Evolutionary conservation across 2,329 filamentous ascomycete genomes (phyloP).

Genomic region (Furcasterigmium sp.): DNA sequence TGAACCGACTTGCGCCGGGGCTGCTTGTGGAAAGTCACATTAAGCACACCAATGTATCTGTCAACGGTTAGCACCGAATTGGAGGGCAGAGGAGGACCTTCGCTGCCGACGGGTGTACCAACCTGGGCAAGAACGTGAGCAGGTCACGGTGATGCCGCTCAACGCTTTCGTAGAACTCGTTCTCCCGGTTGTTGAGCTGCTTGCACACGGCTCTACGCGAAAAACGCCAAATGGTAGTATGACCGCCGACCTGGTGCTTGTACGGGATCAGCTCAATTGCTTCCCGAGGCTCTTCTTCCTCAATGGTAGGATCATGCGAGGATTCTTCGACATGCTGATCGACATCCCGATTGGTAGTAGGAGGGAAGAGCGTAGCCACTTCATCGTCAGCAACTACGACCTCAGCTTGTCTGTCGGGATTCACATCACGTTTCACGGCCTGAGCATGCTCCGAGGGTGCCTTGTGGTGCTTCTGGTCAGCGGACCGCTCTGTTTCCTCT

Average conservation of each 20-base stretch:
- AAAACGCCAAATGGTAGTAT: slow-evolving; percentile 94
- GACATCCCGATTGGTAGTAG: not conserved
- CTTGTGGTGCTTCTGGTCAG: slow-evolving; percentile 39
- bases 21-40: slow-evolving; percentile 89
- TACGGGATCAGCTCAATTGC: slow-evolving; percentile 96
- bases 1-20: slow-evolving; percentile 57
- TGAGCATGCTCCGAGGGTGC: slow-evolving; percentile 7
- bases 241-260: slow-evolving; percentile 93
- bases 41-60: slow-evolving; percentile 94
- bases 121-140: slow-evolving; percentile 85
- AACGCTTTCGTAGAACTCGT: slow-evolving; percentile 97
- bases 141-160: slow-evolving; percentile 87
- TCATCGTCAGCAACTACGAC: not conserved
- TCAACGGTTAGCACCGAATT: not conserved
- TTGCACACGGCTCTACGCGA: slow-evolving; percentile 95
- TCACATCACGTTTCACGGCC: slow-evolving; percentile 6
- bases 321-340: not conserved
- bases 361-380: not conserved
- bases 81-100: too few relatives aligned
- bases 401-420: slow-evolving; percentile 8
- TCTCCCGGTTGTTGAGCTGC: slow-evolving; percentile 95
- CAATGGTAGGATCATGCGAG: not conserved
- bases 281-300: slow-evolving; percentile 61
- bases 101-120: slow-evolving; percentile 26
- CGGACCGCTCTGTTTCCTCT: slow-evolving; percentile 14